Evolutionary conservation across 2,329 filamentous ascomycete genomes (phyloP).

Genomic region (Cladosporium sp.): DNA sequence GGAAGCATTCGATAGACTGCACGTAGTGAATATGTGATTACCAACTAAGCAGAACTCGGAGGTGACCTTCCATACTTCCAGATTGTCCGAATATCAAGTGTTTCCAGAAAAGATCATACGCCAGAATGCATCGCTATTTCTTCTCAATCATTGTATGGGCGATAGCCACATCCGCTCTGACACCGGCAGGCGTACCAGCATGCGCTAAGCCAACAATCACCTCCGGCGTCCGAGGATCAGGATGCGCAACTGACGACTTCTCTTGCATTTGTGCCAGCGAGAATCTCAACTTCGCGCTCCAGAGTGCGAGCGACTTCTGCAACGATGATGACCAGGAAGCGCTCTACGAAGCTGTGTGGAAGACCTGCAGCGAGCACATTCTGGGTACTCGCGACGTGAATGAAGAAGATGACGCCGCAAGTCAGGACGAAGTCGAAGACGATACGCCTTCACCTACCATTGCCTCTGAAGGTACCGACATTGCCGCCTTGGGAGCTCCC

Average conservation of each 20-base stretch:
- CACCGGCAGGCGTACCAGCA: conserved; percentile 16
- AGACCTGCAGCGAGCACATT: background rate
- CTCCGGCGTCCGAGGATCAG: conserved; percentile 21
- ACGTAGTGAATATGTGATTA: background rate
- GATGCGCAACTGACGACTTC: conserved; percentile 22
- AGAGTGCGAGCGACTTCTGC: conserved; percentile 20
- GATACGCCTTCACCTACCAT: background rate
- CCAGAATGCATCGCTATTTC: background rate
- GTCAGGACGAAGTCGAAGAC: background rate
- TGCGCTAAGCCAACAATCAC: conserved; percentile 23
- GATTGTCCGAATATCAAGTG: background rate
- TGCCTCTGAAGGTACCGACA: background rate
- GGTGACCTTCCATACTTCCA: background rate
- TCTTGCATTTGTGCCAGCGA: conserved; percentile 25
- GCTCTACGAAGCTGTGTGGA: background rate
- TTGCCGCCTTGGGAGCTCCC: background rate
- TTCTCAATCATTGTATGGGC: background rate
- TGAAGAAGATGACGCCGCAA: background rate
- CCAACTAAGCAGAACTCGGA: background rate
- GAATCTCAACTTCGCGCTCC: conserved; percentile 17
- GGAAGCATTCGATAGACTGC: background rate
- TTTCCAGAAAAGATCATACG: background rate
- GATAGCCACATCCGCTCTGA: background rate
- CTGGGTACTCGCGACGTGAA: background rate
- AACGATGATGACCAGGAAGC: conserved; percentile 18